phyloP scores from a whole-genome alignment of 2,329 filamentous ascomycete genomes.

The Diaporthe helianthi region DNA sequence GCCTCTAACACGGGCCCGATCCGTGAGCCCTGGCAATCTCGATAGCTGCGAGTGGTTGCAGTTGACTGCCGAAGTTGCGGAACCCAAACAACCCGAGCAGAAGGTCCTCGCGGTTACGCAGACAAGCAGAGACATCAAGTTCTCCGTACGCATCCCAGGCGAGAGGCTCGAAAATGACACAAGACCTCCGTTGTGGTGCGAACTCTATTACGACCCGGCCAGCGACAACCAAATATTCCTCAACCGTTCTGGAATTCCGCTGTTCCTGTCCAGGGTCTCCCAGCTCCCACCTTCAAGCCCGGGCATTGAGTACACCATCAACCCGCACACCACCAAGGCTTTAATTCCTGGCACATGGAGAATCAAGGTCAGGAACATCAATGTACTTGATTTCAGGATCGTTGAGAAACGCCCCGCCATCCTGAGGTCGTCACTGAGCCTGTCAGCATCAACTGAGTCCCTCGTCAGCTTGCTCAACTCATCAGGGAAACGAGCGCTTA shows the following conservation, averaged over 20 bases:
- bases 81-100: conserved; percentile 58
- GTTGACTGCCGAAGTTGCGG: conserved; percentile 60
- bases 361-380: conserved; percentile 56
- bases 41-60: conserved; percentile 65
- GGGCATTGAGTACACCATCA: conserved; percentile 44
- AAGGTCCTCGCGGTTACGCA: conserved; percentile 67
- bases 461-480: conserved; percentile 48
- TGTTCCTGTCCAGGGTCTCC: conserved; percentile 56
- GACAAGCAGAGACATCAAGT: conserved; percentile 66
- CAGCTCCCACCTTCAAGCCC: conserved; percentile 47
- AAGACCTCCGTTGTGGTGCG: conserved; percentile 62
- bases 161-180: conserved; percentile 51
- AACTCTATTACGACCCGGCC: conserved; percentile 65
- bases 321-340: conserved; percentile 52
- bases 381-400: conserved; percentile 65
- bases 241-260: conserved; percentile 62
- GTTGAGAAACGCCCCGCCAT: conserved; percentile 60
- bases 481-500: conserved; percentile 59
- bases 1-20: conserved; percentile 59
- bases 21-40: conserved; percentile 60
- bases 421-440: conserved; percentile 42
- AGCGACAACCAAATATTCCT: conserved; percentile 65
- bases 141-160: conserved; percentile 62
- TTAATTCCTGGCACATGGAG: conserved; percentile 64
- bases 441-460: conserved; percentile 36